Conservation (phyloP, 2,329 filamentous ascomycete genomes). For the Ascochyta pisi region DNA sequence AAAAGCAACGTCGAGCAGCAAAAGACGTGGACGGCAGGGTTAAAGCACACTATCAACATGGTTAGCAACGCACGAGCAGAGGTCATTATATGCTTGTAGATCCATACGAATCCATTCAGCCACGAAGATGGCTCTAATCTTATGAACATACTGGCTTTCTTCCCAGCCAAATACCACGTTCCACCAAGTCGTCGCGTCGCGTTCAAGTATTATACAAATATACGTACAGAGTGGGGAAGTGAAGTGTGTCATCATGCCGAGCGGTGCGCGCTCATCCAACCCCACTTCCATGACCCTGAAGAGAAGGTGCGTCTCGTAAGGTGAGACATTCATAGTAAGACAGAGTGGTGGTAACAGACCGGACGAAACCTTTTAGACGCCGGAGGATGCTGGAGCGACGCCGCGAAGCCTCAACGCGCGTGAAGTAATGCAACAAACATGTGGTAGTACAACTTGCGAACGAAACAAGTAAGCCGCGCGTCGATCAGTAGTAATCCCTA, state of each 20-base stretch:
- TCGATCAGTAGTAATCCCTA: slow-evolving; percentile 77
- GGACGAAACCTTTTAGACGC: slow-evolving; percentile 39
- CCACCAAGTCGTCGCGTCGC: neutral
- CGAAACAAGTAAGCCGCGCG: neutral
- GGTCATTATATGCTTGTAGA: neutral
- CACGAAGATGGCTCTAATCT: neutral
- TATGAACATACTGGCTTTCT: slow-evolving; percentile 4
- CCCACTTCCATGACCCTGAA: slow-evolving; percentile 14
- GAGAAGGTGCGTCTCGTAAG: slow-evolving; percentile 19
- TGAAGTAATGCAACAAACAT: slow-evolving; percentile 24
- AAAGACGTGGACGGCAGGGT: too few species aligned
- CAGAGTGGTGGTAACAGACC: slow-evolving; percentile 21
- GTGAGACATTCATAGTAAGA: slow-evolving; percentile 16
- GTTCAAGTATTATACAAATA: slow-evolving; percentile 22
- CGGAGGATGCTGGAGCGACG: slow-evolving; percentile 36
- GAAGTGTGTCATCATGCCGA: slow-evolving; percentile 26
- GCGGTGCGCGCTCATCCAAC: slow-evolving; percentile 23
- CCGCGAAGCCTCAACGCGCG: slow-evolving; percentile 17
- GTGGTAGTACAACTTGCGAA: slow-evolving; percentile 27
- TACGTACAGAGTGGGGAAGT: slow-evolving; percentile 40
- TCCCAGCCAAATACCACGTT: neutral
- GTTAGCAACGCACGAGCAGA: neutral
- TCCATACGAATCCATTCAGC: neutral
- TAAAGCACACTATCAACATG: too few species aligned
- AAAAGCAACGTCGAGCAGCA: neutral